These are phyloP conservation scores for Fusarium gaditjirri DNA, from an alignment of 2,329 filamentous ascomycete genomes.

Conservation along the genomic window DNA sequence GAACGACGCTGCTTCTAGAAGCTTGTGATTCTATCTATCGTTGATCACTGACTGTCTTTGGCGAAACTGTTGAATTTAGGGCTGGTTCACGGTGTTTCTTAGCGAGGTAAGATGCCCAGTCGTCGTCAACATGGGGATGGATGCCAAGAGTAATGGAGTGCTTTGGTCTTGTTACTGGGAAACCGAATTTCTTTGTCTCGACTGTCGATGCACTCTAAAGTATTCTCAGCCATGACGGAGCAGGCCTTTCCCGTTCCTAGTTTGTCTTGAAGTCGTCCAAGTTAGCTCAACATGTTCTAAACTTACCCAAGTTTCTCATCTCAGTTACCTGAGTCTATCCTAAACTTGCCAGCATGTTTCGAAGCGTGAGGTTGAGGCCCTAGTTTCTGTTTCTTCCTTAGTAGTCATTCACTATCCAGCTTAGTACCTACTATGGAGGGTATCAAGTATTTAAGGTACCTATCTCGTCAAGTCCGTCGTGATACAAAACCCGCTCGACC, in stretches of 20 bases:
- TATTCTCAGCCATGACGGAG: background rate
- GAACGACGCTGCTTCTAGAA: slow-evolving; percentile 18
- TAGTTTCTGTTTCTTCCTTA: accelerated
- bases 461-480: background rate
- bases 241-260: background rate
- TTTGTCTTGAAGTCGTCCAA: background rate
- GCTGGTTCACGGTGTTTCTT: background rate
- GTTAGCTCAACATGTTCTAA: accelerated
- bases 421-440: no score
- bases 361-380: background rate
- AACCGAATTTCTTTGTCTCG: background rate
- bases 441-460: no score
- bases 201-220: background rate
- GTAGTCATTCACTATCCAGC: background rate
- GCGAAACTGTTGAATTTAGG: background rate
- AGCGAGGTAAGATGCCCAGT: background rate
- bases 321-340: background rate
- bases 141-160: background rate
- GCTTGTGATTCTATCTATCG: slow-evolving; percentile 8
- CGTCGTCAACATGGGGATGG: background rate
- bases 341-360: background rate
- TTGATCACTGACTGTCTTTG: background rate
- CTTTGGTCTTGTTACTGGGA: background rate
- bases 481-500: background rate
- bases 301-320: background rate